Conservation (phyloP, 2,329 filamentous ascomycete genomes). For the Rutstroemia sp. region DNA sequence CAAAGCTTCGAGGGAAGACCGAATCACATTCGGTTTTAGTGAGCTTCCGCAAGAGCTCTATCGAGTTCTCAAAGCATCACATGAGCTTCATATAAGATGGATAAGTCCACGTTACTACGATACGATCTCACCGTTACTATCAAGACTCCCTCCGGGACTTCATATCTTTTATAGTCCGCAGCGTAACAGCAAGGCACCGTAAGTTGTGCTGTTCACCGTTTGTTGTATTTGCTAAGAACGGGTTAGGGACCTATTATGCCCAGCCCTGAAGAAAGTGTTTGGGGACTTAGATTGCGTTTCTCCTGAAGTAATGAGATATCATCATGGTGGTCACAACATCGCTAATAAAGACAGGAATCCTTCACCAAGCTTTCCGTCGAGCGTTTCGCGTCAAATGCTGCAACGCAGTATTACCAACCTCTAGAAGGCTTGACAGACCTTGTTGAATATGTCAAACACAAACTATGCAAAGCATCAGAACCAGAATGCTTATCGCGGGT, state of each 20-base stretch:
- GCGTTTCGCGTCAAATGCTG: constrained; percentile 54
- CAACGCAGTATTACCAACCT: constrained; percentile 64
- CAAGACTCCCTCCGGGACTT: constrained; percentile 70
- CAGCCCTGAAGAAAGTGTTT: constrained; percentile 50
- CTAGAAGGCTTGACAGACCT: constrained; percentile 52
- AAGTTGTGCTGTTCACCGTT: neutral
- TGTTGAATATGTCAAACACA: constrained; percentile 42
- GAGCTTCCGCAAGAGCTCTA: constrained; percentile 67
- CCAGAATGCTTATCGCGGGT: constrained; percentile 43
- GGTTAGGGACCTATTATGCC: constrained; percentile 46
- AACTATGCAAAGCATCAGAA: constrained; percentile 43
- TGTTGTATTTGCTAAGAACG: constrained; percentile 2
- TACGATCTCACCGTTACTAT: constrained; percentile 61
- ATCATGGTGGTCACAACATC: neutral
- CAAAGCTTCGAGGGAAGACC: constrained; percentile 68
- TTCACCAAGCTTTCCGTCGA: constrained; percentile 56
- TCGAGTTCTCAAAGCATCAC: constrained; percentile 52
- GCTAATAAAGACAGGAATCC: constrained; percentile 37
- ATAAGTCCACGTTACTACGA: constrained; percentile 50
- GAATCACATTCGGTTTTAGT: constrained; percentile 63
- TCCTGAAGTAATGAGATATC: constrained; percentile 34
- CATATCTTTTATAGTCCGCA: constrained; percentile 58
- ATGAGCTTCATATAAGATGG: constrained; percentile 77
- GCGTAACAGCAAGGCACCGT: constrained; percentile 10
- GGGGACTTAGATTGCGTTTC: constrained; percentile 48